A percentile compares a stretch with the other conserved stretches of the same genome.
Conservation (phyloP, 192 early-diverging fungal genomes). For the Backusella psychrophila region DNA sequence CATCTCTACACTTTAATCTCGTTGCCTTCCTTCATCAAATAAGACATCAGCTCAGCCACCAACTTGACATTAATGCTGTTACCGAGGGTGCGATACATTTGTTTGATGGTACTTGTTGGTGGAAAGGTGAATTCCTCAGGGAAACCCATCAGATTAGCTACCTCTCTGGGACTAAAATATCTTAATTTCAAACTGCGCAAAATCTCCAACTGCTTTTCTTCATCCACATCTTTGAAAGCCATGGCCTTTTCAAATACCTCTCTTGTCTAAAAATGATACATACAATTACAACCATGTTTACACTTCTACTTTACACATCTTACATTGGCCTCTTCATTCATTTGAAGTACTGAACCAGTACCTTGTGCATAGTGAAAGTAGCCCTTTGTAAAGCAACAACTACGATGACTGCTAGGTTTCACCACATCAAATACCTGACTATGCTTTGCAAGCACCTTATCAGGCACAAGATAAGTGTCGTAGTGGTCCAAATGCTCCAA, state of each 20-base stretch:
- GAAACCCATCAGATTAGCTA: constrained; percentile 81
- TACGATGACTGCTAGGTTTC: constrained; percentile 53
- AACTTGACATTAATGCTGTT: constrained; percentile 89
- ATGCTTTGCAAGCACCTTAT: constrained; percentile 51
- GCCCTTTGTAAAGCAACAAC: constrained; percentile 84
- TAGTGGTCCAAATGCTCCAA: constrained; percentile 23
- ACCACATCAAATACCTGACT: constrained; percentile 65
- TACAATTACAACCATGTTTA: neutral
- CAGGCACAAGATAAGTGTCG: constrained; percentile 44
- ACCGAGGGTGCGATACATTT: constrained; percentile 84
- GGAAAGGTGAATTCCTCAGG: constrained; percentile 77
- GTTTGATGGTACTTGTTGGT: constrained; percentile 56
- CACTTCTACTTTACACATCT: neutral
- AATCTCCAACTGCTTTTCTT: constrained; percentile 33
- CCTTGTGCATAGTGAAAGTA: constrained; percentile 69
- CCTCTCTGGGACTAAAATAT: constrained; percentile 64
- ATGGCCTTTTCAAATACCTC: constrained; percentile 33
- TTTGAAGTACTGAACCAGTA: constrained; percentile 54
- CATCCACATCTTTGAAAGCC: constrained; percentile 21
- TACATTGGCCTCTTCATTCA: constrained; percentile 49
- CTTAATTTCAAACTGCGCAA: constrained; percentile 41
- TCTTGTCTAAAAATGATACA: constrained; percentile 19
- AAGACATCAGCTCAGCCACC: constrained; percentile 73
- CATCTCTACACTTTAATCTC: neutral
- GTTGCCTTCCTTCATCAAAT: constrained; percentile 48